A percentile compares a stretch with the other conserved stretches of the same genome.
Evolutionary conservation across 108 stramenopile genomes (phyloP).

Genomic region (Conticribra guillardii): DNA sequence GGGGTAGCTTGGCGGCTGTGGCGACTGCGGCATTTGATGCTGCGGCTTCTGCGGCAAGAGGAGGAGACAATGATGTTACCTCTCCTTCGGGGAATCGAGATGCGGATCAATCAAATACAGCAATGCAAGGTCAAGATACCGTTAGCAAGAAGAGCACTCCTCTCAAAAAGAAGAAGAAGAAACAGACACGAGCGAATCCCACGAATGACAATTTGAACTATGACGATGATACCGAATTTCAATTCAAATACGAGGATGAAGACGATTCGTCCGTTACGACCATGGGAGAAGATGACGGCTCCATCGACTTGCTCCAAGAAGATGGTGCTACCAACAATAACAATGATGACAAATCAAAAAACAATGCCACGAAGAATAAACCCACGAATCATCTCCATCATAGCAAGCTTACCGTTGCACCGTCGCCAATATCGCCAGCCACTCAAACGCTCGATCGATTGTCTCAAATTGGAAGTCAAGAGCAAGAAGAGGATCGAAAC

Average conservation of each 20-base stretch:
- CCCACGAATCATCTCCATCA: not conserved
- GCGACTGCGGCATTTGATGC: too few species aligned
- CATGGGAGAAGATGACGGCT: conserved; percentile 1
- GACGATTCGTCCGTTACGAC: not conserved
- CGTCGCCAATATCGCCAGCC: conserved; percentile 28
- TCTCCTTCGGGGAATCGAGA: too few species aligned
- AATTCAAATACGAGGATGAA: not conserved
- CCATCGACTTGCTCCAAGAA: conserved; percentile 22
- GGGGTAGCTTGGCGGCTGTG: too few species aligned
- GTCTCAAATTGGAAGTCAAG: conserved; percentile 28
- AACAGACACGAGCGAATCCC: not conserved
- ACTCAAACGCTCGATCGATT: conserved; percentile 44
- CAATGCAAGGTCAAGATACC: too few species aligned
- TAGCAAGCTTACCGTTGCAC: not conserved
- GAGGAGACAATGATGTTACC: too few species aligned
- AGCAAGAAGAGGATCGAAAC: conserved; percentile 9
- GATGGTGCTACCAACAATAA: too few species aligned
- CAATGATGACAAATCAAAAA: not conserved
- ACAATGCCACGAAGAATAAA: not conserved
- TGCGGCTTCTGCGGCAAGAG: too few species aligned
- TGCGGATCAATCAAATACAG: too few species aligned
- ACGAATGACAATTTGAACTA: not conserved
- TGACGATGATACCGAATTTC: not conserved
- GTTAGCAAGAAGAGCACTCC: too few species aligned
- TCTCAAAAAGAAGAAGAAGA: not conserved